Percentiles rank a stretch among this genome's conserved stretches.
These are phyloP conservation scores for Oenanthe javanica DNA, from an alignment of 140 eudicot species.

Conservation along the genomic window DNA sequence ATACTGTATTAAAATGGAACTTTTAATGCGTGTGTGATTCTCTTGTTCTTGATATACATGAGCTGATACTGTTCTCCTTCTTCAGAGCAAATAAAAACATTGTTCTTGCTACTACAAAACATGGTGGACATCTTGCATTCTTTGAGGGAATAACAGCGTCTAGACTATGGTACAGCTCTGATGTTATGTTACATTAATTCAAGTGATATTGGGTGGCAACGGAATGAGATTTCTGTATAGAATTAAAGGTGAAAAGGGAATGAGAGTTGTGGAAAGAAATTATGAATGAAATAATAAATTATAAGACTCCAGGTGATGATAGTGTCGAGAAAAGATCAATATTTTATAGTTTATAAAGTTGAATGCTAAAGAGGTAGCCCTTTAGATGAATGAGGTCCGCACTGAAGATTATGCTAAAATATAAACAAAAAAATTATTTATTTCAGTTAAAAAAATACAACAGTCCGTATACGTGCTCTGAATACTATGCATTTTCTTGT, in stretches of 20 bases:
- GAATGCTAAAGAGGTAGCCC: neutral
- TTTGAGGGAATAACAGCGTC: slow-evolving; percentile 72
- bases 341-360: neutral
- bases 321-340: neutral
- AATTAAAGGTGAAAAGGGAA: neutral
- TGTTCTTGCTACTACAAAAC: slow-evolving; percentile 79
- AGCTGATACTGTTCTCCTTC: slow-evolving; percentile 7
- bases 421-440: neutral
- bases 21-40: neutral
- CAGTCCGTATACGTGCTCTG: neutral
- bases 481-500: neutral
- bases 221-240: neutral
- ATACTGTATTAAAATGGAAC: neutral
- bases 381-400: neutral
- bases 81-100: slow-evolving; percentile 66
- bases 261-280: neutral
- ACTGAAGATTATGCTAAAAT: neutral
- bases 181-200: neutral
- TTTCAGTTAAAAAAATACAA: neutral
- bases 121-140: slow-evolving; percentile 87
- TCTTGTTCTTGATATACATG: neutral
- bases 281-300: neutral
- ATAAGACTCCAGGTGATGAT: neutral
- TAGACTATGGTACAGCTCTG: slow-evolving; percentile 49
- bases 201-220: neutral